phyloP scores from a whole-genome alignment of 768 basidiomycete genomes.

The Hysterangium stoloniferum region DNA sequence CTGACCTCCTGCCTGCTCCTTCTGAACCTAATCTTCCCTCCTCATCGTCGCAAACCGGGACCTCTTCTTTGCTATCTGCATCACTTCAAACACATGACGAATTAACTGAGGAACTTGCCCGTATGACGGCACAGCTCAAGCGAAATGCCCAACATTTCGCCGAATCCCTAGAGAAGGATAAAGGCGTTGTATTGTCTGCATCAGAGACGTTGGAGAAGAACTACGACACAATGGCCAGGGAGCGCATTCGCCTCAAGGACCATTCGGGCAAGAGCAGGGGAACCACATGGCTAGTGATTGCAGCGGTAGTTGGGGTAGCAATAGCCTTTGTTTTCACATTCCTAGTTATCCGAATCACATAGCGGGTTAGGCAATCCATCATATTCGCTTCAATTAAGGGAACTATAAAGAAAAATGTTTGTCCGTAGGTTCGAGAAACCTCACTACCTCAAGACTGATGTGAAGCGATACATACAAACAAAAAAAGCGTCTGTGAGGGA shows the following conservation, averaged over 20 bases:
- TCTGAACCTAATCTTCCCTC: constrained; percentile 11
- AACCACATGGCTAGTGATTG: constrained; percentile 67
- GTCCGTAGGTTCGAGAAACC: not conserved
- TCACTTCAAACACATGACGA: constrained; percentile 48
- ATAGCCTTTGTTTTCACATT: constrained; percentile 64
- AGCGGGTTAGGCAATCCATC: not conserved
- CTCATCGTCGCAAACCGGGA: constrained; percentile 13
- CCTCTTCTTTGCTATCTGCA: constrained; percentile 16
- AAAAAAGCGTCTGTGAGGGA: not conserved
- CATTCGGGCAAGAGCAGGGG: constrained; percentile 55
- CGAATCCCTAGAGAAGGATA: constrained; percentile 63
- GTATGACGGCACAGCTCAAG: constrained; percentile 86
- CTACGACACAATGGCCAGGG: constrained; percentile 57
- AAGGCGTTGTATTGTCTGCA: constrained; percentile 56
- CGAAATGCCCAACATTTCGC: constrained; percentile 78
- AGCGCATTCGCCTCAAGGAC: constrained; percentile 52
- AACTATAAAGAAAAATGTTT: not conserved
- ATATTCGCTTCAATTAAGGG: not conserved
- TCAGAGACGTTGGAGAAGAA: constrained; percentile 70
- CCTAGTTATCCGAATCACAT: constrained; percentile 60
- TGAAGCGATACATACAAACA: not conserved
- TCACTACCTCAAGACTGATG: not conserved
- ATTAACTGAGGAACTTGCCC: constrained; percentile 62
- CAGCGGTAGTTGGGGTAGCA: constrained; percentile 56
- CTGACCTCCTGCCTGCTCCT: constrained; percentile 25